Conservation (phyloP, 805 yeast species). For the Ogataea pini region DNA sequence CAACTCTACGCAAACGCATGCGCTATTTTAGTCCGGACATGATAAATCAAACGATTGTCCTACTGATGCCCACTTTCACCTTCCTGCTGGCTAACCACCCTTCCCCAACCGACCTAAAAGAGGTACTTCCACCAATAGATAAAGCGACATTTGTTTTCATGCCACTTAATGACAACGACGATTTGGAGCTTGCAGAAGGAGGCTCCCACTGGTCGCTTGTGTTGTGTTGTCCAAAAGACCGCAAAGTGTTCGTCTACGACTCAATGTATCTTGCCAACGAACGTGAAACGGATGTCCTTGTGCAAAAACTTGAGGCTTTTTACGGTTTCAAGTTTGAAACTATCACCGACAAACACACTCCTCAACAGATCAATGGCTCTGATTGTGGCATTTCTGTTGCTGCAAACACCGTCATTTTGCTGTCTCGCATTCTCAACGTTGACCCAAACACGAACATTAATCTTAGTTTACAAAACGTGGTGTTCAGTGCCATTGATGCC, state of each 20-base stretch:
- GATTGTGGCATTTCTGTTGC: conserved; percentile 60
- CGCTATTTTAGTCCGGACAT: conserved; percentile 22
- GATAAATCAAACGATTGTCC: conserved; percentile 36
- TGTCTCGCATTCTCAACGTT: conserved; percentile 36
- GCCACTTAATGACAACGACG: conserved; percentile 69
- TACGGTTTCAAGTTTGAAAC: conserved; percentile 26
- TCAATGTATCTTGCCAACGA: conserved; percentile 51
- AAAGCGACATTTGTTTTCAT: conserved; percentile 55
- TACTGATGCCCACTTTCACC: conserved; percentile 62
- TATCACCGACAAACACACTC: conserved; percentile 36
- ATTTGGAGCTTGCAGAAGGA: conserved; percentile 56
- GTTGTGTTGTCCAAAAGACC: conserved; percentile 50
- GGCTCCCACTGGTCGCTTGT: conserved; percentile 81
- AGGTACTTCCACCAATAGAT: conserved; percentile 47
- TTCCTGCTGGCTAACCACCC: conserved; percentile 58
- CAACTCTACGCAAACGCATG: conserved; percentile 31
- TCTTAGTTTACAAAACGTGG: conserved; percentile 42
- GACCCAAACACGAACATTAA: conserved; percentile 35
- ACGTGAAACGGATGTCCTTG: conserved; percentile 35
- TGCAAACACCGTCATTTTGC: conserved; percentile 39
- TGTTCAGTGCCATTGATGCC: conserved; percentile 49
- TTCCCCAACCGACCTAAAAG: conserved; percentile 41
- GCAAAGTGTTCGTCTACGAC: conserved; percentile 57
- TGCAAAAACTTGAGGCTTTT: conserved; percentile 33
- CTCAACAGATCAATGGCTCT: conserved; percentile 65